phyloP scores from a whole-genome alignment of 139 green algal species.

The Chloropicon primus region DNA sequence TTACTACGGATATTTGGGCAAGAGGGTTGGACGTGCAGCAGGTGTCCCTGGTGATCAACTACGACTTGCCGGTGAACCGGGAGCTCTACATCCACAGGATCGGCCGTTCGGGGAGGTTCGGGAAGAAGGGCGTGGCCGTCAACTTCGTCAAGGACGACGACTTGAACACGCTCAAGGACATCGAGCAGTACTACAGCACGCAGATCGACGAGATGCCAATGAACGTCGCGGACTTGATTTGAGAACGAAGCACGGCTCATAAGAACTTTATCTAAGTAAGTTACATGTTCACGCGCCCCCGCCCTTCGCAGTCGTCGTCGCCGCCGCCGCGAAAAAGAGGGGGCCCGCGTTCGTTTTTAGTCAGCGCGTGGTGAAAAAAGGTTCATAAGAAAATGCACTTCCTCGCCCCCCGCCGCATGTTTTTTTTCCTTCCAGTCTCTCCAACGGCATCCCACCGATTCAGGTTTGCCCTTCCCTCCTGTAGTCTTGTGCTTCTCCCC shows the following conservation, averaged over 20 bases:
- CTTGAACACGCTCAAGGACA: conserved; percentile 85
- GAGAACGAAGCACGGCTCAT: neutral
- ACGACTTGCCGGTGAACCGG: conserved; percentile 94
- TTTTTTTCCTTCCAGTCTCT: too few species aligned
- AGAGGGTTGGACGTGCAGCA: conserved; percentile 95
- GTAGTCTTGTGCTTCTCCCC: too few species aligned
- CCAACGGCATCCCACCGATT: too few species aligned
- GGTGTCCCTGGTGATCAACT: conserved; percentile 95
- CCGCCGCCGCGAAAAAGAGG: too few species aligned
- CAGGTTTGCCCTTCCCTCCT: too few species aligned
- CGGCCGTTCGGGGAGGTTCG: conserved; percentile 73
- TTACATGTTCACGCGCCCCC: too few species aligned
- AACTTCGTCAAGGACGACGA: conserved; percentile 96
- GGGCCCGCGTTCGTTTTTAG: too few species aligned
- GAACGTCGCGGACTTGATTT: conserved; percentile 3
- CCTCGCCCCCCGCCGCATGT: too few species aligned
- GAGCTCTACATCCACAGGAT: conserved; percentile 99
- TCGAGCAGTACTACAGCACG: conserved; percentile 96
- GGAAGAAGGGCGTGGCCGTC: conserved; percentile 86
- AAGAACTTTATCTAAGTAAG: neutral
- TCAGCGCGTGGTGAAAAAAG: too few species aligned
- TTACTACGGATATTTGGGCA: conserved; percentile 98
- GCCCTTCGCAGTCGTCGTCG: too few species aligned
- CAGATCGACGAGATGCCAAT: conserved; percentile 79
- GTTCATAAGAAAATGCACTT: too few species aligned